These are phyloP conservation scores for Globisporangium nodosum DNA, from an alignment of 352 stramenopile genomes.

Conservation along the genomic window DNA sequence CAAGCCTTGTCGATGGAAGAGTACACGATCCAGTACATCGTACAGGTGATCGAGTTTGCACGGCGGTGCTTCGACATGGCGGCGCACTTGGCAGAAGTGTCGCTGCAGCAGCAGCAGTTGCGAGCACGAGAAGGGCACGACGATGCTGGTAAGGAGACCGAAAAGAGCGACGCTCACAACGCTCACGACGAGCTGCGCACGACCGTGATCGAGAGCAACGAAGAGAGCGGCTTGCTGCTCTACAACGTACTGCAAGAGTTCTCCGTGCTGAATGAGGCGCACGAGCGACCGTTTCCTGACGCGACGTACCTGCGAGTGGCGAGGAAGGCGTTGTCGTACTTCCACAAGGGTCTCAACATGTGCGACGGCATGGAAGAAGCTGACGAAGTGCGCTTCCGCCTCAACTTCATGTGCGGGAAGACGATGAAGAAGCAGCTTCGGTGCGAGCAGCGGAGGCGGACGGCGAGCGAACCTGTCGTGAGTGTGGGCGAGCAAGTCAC, in stretches of 20 bases:
- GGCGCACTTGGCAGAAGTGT: slow-evolving; percentile 24
- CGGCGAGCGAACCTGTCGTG: no score
- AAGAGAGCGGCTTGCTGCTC: slow-evolving; percentile 69
- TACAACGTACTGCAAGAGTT: slow-evolving; percentile 73
- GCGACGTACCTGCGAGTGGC: slow-evolving; percentile 26
- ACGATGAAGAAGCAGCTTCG: slow-evolving; percentile 46
- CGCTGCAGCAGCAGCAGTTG: slow-evolving; percentile 2
- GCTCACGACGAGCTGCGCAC: slow-evolving; percentile 25
- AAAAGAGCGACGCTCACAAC: slow-evolving; percentile 16
- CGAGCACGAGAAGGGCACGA: background rate
- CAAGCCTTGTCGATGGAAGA: slow-evolving; percentile 32
- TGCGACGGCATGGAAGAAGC: slow-evolving; percentile 27
- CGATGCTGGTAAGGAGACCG: slow-evolving; percentile 3
- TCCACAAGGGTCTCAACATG: slow-evolving; percentile 28
- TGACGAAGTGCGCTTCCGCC: slow-evolving; percentile 53
- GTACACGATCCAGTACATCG: slow-evolving; percentile 36
- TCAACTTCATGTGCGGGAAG: slow-evolving; percentile 77
- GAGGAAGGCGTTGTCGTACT: slow-evolving; percentile 26
- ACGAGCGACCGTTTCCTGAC: slow-evolving; percentile 19
- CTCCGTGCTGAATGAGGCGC: slow-evolving; percentile 35
- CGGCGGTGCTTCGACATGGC: slow-evolving; percentile 64
- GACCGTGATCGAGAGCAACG: slow-evolving; percentile 51
- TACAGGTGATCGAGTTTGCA: slow-evolving; percentile 56
- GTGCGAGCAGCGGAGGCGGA: slow-evolving; percentile 1
- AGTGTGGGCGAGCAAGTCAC: background rate